Evolutionary conservation across 1,284 basidiomycete species (phyloP).

Genomic region (Fomitopsis schrenkii): DNA sequence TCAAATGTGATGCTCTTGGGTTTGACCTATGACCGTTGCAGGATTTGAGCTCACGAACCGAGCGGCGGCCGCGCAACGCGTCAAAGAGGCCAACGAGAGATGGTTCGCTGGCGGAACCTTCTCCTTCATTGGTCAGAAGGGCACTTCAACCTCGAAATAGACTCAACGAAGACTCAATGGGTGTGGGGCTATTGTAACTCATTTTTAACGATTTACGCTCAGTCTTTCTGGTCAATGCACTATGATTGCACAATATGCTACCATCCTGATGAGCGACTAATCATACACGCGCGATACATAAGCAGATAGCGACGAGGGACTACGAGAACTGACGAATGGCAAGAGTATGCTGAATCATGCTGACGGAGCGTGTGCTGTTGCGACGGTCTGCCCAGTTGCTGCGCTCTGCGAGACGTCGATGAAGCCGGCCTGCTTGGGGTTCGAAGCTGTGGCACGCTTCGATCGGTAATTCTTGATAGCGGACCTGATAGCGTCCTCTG

Average conservation of each 20-base stretch:
- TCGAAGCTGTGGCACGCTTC: conserved; percentile 59
- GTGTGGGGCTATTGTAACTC: neutral
- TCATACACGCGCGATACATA: conserved; percentile 4
- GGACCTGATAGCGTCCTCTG: conserved; percentile 96
- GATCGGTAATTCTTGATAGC: conserved; percentile 90
- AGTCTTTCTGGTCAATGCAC: neutral
- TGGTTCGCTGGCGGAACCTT: conserved; percentile 90
- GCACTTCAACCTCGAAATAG: conserved; percentile 20
- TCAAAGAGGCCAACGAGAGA: conserved; percentile 89
- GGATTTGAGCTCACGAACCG: conserved; percentile 90
- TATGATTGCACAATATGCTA: conserved; percentile 1
- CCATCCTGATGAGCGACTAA: conserved; percentile 1
- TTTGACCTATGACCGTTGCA: conserved; percentile 23
- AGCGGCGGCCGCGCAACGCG: conserved; percentile 69
- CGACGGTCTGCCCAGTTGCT: conserved; percentile 62
- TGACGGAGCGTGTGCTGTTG: conserved; percentile 52
- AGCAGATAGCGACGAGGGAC: neutral
- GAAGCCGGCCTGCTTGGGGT: conserved; percentile 56
- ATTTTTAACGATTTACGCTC: neutral
- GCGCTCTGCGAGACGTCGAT: conserved; percentile 76
- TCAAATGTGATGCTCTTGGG: neutral
- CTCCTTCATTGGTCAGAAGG: conserved; percentile 74
- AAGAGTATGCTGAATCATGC: conserved; percentile 12
- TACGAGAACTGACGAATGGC: neutral
- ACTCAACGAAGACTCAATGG: neutral